Evolutionary conservation across 2,329 filamentous ascomycete genomes (phyloP).

Genomic region (Dactylella cylindrospora): DNA sequence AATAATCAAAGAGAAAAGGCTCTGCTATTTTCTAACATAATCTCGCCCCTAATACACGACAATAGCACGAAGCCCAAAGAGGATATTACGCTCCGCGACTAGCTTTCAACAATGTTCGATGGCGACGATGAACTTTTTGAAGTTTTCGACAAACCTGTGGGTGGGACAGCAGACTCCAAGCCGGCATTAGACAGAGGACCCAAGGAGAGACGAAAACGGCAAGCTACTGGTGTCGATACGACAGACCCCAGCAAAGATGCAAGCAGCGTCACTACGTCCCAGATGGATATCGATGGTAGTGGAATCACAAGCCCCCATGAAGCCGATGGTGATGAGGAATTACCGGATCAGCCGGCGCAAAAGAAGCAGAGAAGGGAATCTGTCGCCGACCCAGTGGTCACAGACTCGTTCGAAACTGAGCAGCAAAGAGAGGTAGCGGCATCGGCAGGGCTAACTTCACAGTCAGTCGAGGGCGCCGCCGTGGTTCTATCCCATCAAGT

Average conservation of each 20-base stretch:
- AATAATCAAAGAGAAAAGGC: no score
- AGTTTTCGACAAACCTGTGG: constrained; percentile 70
- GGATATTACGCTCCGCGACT: no score
- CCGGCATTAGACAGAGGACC: constrained; percentile 51
- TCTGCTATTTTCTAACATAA: no score
- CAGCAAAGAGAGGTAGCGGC: constrained; percentile 86
- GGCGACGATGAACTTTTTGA: constrained; percentile 71
- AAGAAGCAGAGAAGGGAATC: constrained; percentile 58
- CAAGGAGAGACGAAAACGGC: constrained; percentile 73
- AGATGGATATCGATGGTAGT: constrained; percentile 51
- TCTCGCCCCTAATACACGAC: no score
- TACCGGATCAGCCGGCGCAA: constrained; percentile 52
- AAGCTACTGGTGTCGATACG: constrained; percentile 52
- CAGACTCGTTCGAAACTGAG: constrained; percentile 92
- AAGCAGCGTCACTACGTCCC: constrained; percentile 47
- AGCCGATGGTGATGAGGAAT: constrained; percentile 52
- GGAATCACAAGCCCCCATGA: constrained; percentile 49
- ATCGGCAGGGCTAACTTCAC: constrained; percentile 67
- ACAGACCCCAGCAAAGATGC: constrained; percentile 24
- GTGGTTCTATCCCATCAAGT: constrained; percentile 95
- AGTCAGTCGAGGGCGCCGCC: constrained; percentile 64
- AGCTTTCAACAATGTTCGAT: no score
- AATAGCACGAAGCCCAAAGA: no score
- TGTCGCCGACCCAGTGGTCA: constrained; percentile 77
- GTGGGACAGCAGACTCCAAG: constrained; percentile 50